Conservation (phyloP, 495 filamentous ascomycete species). For the Aspergillus indologenus region DNA sequence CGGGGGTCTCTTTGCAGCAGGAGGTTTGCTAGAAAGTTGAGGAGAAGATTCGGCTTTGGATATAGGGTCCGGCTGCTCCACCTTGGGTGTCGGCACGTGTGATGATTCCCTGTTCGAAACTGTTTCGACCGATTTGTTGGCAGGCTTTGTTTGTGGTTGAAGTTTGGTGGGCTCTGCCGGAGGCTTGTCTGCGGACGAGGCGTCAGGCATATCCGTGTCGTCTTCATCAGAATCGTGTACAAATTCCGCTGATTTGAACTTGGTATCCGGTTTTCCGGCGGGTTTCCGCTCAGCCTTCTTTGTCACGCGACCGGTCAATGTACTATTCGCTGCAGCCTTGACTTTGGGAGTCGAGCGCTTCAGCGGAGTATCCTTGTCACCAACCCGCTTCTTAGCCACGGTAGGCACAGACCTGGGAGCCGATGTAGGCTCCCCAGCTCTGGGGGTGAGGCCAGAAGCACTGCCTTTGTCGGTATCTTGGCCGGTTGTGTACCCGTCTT, state of each 20-base stretch:
- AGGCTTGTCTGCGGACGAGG: conserved; percentile 33
- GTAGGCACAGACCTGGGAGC: conserved; percentile 52
- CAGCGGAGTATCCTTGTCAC: conserved; percentile 54
- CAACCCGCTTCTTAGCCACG: conserved; percentile 57
- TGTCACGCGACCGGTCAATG: conserved; percentile 48
- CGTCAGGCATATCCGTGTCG: conserved; percentile 51
- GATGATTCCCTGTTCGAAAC: conserved; percentile 18
- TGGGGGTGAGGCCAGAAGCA: conserved; percentile 36
- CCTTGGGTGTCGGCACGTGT: conserved; percentile 20
- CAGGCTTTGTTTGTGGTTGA: conserved; percentile 17
- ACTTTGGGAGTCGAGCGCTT: conserved; percentile 60
- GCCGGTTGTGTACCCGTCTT: conserved; percentile 38
- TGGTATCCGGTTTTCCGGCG: conserved; percentile 37
- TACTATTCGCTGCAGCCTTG: conserved; percentile 47
- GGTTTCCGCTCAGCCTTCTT: conserved; percentile 53
- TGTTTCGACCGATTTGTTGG: conserved; percentile 17
- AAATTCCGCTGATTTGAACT: conserved; percentile 70
- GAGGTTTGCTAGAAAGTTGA: conserved; percentile 24
- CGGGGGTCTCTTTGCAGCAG: conserved; percentile 36
- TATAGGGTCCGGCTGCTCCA: conserved; percentile 12
- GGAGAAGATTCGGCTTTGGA: conserved; percentile 15
- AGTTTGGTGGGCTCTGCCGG: conserved; percentile 23
- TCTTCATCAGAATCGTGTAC: conserved; percentile 76
- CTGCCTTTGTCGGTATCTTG: conserved; percentile 56
- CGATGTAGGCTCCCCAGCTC: conserved; percentile 48